Base-by-base conservation (phyloP, 768 basidiomycete species). In the Cystofilobasidium bisporidii region DNA sequence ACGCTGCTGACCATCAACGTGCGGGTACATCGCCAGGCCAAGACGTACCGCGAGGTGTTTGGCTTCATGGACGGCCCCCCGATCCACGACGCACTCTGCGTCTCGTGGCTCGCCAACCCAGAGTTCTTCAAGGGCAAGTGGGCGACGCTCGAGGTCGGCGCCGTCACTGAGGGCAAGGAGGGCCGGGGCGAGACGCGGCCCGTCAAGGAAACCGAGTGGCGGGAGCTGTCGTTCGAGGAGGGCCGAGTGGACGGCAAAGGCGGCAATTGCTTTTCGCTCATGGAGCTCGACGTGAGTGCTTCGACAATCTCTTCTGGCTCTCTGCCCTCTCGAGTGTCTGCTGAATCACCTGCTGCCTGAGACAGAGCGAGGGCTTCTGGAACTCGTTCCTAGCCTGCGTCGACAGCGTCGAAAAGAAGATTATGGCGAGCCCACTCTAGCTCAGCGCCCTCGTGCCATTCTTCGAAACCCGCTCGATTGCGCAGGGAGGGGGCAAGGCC, bases 41-140 rank as follows among this genome's bases (percentile, higher is more conserved):
- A 83, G 4, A 70, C 84, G 2, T 91, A 92, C 77, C 82, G 83
- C 72, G 78, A 82, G 2, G 85, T 85, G 0, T 93, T 90, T 71
- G 84, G 84, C n/a, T 93, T 93, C 75, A 75, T 80, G n/a, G 81
- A 87, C 40, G 91, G 89, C 0, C 91, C 91, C 9, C 91, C 91
- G 2, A 79, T 92, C 2, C 91, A 94, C 70, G 91, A 93, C 72
- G 84, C 89, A 0, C 58, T 61, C 14, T 61, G 61, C 40, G 48
- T 63, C 38, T 41, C 48, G 38, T 63, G 57, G 62, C 32, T 64
- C 24, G 68, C 58, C 15, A 41, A 56, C 22, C 68, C 68, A 3
- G 41, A 41, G 18, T 41, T 69, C 33, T 69, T 69, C 63, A 30
- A 47, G 24, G 68, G 68, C 24, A 47, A 53, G 36, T 69, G 68